A percentile compares a stretch with the other conserved stretches of the same genome.
These are phyloP conservation scores for Oidium heveae DNA, from an alignment of 2,329 filamentous ascomycete genomes.

Conservation along the genomic window DNA sequence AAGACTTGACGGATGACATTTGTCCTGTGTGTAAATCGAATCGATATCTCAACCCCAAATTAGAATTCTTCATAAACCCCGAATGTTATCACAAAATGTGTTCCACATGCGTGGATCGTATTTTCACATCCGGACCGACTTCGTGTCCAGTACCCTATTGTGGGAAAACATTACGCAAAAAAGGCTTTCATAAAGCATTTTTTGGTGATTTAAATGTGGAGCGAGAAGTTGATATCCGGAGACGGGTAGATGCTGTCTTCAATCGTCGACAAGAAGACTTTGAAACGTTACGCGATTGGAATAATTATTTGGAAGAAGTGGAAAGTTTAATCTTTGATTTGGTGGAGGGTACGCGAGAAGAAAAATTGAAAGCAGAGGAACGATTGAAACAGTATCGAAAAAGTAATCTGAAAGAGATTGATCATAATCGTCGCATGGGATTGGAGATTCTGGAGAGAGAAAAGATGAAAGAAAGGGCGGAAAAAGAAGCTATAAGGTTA, in stretches of 20 bases:
- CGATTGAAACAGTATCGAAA: constrained; percentile 44
- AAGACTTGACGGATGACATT: constrained; percentile 29
- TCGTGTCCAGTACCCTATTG: constrained; percentile 83
- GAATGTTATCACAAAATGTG: constrained; percentile 99
- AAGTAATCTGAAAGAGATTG: constrained; percentile 43
- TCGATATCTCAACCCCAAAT: constrained; percentile 80
- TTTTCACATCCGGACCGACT: constrained; percentile 77
- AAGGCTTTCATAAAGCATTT: constrained; percentile 64
- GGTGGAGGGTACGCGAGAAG: constrained; percentile 41
- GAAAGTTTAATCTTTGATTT: constrained; percentile 80
- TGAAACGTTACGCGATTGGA: constrained; percentile 57
- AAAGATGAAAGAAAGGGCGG: constrained; percentile 30
- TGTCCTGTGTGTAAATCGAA: constrained; percentile 96
- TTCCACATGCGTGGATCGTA: constrained; percentile 78
- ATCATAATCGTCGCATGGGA: constrained; percentile 29
- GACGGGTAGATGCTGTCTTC: constrained; percentile 54
- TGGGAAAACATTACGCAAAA: constrained; percentile 61
- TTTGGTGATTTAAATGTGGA: constrained; percentile 76
- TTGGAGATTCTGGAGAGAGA: constrained; percentile 28
- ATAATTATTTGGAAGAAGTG: constrained; percentile 83
- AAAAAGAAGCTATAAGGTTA: constrained; percentile 39
- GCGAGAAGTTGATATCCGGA: constrained; percentile 77
- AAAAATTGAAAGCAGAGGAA: constrained; percentile 20
- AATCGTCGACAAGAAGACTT: constrained; percentile 85
- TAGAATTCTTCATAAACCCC: constrained; percentile 88